Conservation (phyloP, 129 eudicot genomes). For the Daucus carota region DH1_v3.0 NC_030387.2:36643501-36644000, state of each 20-base stretch:
- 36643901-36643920: conserved; percentile 57
- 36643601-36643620: no score
- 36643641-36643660: no score
- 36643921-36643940: conserved; percentile 64
- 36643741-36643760: not conserved
- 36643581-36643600: no score
- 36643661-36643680: not conserved
- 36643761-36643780: not conserved
- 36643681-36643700: not conserved
- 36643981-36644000: conserved; percentile 17
- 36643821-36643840: not conserved
- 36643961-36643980: conserved; percentile 17
- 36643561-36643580: no score
- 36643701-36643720: not conserved
- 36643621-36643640: no score
- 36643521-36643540: no score
- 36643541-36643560: no score
- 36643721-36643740: not conserved
- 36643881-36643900: conserved; percentile 24
- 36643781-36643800: not conserved
- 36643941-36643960: conserved; percentile 34
- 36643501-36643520: no score
- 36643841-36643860: not conserved
- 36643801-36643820: conserved; percentile 4
- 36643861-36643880: not conserved